Percentiles rank a stretch among this genome's conserved stretches.
Evolutionary conservation across 2,329 filamentous ascomycete species (phyloP).

Genomic region (Colletotrichum paranaense): DNA sequence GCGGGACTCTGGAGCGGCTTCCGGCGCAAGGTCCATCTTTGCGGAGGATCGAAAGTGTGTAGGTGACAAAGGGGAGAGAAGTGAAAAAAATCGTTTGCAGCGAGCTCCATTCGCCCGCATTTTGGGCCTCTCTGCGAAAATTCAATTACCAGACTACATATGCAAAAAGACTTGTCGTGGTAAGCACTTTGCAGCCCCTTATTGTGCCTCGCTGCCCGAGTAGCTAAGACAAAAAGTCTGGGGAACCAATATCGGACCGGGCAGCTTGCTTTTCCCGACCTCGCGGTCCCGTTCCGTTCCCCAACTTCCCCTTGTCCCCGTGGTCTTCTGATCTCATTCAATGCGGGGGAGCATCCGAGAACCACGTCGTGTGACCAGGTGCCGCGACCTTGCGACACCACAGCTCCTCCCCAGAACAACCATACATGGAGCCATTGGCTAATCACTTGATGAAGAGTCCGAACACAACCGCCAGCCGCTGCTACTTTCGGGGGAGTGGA

Average conservation of each 20-base stretch:
- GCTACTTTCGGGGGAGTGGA: slow-evolving; percentile 15
- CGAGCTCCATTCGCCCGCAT: slow-evolving; percentile 11
- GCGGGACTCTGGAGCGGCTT: slow-evolving; percentile 2
- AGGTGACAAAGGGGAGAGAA: background rate
- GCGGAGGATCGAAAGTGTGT: slow-evolving; percentile 11
- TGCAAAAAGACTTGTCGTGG: background rate
- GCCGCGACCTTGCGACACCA: slow-evolving; percentile 30
- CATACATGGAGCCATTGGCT: slow-evolving; percentile 13
- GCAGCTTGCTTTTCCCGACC: slow-evolving; percentile 31
- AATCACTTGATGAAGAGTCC: slow-evolving; percentile 11
- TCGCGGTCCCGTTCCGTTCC: slow-evolving; percentile 20
- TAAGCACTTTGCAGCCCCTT: slow-evolving; percentile 3
- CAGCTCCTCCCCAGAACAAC: slow-evolving; percentile 8
- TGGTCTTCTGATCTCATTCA: slow-evolving; percentile 33
- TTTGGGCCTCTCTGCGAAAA: background rate
- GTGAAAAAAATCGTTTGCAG: background rate
- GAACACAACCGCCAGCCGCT: slow-evolving; percentile 15
- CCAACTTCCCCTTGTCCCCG: slow-evolving; percentile 26
- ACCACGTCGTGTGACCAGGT: slow-evolving; percentile 33
- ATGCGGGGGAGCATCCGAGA: slow-evolving; percentile 35
- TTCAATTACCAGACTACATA: slow-evolving; percentile 2
- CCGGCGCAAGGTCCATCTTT: slow-evolving; percentile 2
- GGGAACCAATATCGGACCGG: slow-evolving; percentile 7
- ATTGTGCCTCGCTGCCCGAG: slow-evolving; percentile 10
- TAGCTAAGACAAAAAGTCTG: slow-evolving; percentile 18